phyloP scores from a whole-genome alignment of 306 rosid genomes.

The Castanea sativa region DNA sequence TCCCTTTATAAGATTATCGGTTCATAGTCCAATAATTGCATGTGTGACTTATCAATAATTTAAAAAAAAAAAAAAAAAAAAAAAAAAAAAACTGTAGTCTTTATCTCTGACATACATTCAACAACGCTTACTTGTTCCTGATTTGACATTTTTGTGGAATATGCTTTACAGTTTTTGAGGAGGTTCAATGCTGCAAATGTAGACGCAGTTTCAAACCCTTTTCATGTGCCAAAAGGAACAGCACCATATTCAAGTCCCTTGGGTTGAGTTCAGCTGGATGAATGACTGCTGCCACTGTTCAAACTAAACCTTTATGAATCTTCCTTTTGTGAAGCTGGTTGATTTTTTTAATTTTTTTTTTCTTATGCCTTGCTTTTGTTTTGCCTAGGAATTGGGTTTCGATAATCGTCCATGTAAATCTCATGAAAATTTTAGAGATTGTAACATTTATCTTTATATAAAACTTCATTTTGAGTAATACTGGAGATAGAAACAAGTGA shows the following conservation, averaged over 20 bases:
- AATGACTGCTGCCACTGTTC: constrained; percentile 15
- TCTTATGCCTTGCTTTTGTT: not conserved
- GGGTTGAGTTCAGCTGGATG: constrained; percentile 68
- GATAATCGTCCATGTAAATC: too few relatives aligned
- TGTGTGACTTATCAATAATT: too few relatives aligned
- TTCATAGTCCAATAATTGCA: too few relatives aligned
- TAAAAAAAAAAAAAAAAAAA: too few relatives aligned
- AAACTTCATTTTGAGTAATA: too few relatives aligned
- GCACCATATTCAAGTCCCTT: constrained; percentile 85
- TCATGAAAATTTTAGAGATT: too few relatives aligned
- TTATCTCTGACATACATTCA: not conserved
- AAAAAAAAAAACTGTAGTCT: not conserved
- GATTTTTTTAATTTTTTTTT: not conserved
- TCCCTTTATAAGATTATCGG: too few relatives aligned
- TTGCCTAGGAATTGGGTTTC: too few relatives aligned
- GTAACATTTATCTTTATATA: too few relatives aligned
- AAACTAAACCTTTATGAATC: not conserved
- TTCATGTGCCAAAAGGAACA: constrained; percentile 84
- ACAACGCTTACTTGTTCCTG: constrained; percentile 17
- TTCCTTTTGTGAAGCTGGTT: not conserved
- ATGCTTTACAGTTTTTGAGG: constrained; percentile 65
- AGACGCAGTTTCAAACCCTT: constrained; percentile 92
- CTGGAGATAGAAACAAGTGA: too few relatives aligned
- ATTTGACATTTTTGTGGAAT: constrained; percentile 12
- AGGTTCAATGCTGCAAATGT: constrained; percentile 83